Evolutionary conservation across 345 rosid genomes (phyloP), one percentile per base, ranked within the genome.

Genomic region (Salix purpurea): DNA sequence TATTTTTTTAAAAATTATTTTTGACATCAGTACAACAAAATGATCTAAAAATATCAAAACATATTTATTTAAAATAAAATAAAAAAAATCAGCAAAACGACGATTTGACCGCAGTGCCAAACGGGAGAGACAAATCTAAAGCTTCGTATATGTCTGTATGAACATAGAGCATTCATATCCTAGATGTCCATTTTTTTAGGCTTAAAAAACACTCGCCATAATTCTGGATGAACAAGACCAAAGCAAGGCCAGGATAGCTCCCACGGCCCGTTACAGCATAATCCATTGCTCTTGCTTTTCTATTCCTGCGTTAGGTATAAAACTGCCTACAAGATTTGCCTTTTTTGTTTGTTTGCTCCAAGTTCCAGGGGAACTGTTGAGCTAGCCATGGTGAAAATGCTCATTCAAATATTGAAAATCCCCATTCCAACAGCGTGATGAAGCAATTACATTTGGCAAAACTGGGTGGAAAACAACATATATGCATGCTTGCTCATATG

Each of bases 391-490:
- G 15, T 23, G 28, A 10, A 32, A 30, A n/a, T 23, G 11, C 67
- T 80, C 73, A 72, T 70, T 84, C 84, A 16, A 83, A 86, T 60
- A 90, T 82, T 2, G 90, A 83, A 74, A 87, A 79, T 89, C 86
- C 72, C 97, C 98, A 73, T 77, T 79, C 99, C 97, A 92, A 75
- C 97, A 83, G 83, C 97, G 89, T 5, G 91, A 83, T 36, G 37
- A 36, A 7, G 94, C 98, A 26, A 91, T 65, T 30, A 92, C 91
- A 52, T 89, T 86, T 13, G 90, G 78, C 74, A 90, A 72, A 26
- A 83, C 74, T 1, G 97, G 97, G 65, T 93, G 97, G 87, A 83
- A 90, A 28, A 81, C 84, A 44, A 91, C 88, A 60, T 89, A 96
- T 70, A 88, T 48, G 73, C 97, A 91, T 6, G 97, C 89, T 5